Conservation (phyloP, 1,284 basidiomycete species). For the Ganoderma multipileum region DNA sequence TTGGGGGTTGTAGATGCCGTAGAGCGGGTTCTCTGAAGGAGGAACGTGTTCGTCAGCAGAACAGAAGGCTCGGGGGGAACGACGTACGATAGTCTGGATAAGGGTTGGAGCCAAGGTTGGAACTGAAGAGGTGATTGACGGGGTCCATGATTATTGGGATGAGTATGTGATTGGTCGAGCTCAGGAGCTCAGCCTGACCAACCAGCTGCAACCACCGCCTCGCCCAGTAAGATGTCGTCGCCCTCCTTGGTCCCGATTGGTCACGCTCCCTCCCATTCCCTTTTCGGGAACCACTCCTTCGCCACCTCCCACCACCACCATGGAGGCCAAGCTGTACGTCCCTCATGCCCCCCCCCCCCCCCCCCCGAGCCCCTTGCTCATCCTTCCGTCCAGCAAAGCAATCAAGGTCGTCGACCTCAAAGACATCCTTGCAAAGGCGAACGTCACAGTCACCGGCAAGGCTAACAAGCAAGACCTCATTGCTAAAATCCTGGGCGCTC, state of each 20-base stretch:
- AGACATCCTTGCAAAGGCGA: slow-evolving; percentile 62
- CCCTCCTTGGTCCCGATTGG: slow-evolving; percentile 29
- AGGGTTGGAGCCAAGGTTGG: slow-evolving; percentile 46
- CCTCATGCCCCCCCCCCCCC: slow-evolving; percentile 14
- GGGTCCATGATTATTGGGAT: slow-evolving; percentile 59
- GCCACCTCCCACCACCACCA: slow-evolving; percentile 36
- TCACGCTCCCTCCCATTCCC: slow-evolving; percentile 29
- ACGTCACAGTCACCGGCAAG: slow-evolving; percentile 55
- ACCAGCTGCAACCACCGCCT: slow-evolving; percentile 31
- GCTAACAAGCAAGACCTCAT: slow-evolving; percentile 74
- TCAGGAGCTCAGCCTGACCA: slow-evolving; percentile 24
- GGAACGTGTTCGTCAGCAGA: slow-evolving; percentile 1
- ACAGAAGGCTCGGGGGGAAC: slow-evolving; percentile 10
- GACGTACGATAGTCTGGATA: slow-evolving; percentile 52
- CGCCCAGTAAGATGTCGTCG: slow-evolving; percentile 30
- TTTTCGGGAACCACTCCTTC: slow-evolving; percentile 29
- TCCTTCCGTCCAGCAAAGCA: slow-evolving; percentile 48
- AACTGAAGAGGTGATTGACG: slow-evolving; percentile 70
- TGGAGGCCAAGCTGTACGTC: slow-evolving; percentile 58
- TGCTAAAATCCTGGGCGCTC: slow-evolving; percentile 59
- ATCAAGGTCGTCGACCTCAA: slow-evolving; percentile 79
- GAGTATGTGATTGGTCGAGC: slow-evolving; percentile 37
- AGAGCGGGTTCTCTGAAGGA: slow-evolving; percentile 24
- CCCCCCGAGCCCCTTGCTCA: slow-evolving; percentile 18
- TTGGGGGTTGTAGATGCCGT: slow-evolving; percentile 39